These are phyloP conservation scores for Lunularia cruciata DNA, from an alignment of 225 moss, liverwort and hornwort genomes.

Conservation along the genomic window DNA sequence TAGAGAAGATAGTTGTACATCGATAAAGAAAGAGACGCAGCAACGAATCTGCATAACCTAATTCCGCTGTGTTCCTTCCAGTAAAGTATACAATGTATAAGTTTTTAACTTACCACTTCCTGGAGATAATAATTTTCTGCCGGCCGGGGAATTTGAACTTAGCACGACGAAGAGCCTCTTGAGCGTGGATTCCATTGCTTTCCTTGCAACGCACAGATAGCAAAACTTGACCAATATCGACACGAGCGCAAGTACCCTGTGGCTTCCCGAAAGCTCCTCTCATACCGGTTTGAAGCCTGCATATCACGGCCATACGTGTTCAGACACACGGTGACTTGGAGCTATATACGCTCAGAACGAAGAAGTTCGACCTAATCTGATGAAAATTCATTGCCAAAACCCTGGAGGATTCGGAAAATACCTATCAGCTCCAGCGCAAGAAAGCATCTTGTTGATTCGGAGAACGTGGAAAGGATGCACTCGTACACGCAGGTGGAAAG, in stretches of 20 bases:
- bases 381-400: too few species aligned
- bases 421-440: slow-evolving; percentile 43
- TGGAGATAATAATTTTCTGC: slow-evolving; percentile 69
- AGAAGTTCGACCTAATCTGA: too few species aligned
- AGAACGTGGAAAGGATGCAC: slow-evolving; percentile 88
- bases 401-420: too few species aligned
- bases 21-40: background rate
- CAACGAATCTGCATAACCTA: background rate
- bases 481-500: slow-evolving; percentile 83
- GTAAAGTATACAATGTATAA: background rate
- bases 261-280: slow-evolving; percentile 85
- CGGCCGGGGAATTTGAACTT: slow-evolving; percentile 76
- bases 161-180: slow-evolving; percentile 65
- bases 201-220: slow-evolving; percentile 77
- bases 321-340: too few species aligned
- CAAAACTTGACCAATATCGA: slow-evolving; percentile 73
- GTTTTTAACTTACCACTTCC: slow-evolving; percentile 68
- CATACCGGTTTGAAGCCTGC: slow-evolving; percentile 52
- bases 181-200: slow-evolving; percentile 57
- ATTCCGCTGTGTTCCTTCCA: too few species aligned
- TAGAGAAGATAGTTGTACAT: background rate
- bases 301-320: too few species aligned
- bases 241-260: slow-evolving; percentile 69
- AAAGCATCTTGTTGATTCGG: slow-evolving; percentile 56
- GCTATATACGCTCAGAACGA: too few species aligned